These are phyloP conservation scores for Triticum dicoccoides DNA, from an alignment of 176 grass and related monocot species.

Conservation along the genomic window DNA sequence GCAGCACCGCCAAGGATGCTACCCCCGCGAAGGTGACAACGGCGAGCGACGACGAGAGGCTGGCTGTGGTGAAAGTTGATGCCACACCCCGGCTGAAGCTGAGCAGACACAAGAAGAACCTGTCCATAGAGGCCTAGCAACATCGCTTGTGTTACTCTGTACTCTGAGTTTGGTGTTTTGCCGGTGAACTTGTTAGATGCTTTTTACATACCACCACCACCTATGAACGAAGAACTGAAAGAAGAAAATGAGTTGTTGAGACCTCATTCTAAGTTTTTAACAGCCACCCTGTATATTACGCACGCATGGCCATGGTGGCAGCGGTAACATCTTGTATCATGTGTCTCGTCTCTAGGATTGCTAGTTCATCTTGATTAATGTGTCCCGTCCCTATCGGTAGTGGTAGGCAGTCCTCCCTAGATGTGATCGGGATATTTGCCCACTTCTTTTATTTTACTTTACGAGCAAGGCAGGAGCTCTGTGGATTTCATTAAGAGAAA, in stretches of 20 bases:
- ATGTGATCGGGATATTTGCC: too few relatives aligned
- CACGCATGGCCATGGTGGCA: neutral
- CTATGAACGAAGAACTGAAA: neutral
- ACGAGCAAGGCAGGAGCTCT: too few relatives aligned
- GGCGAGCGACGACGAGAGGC: slow-evolving; percentile 8
- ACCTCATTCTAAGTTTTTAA: slow-evolving; percentile 11
- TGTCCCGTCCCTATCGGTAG: too few relatives aligned
- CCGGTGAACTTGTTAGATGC: neutral
- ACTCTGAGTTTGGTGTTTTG: neutral
- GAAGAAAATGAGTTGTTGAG: neutral
- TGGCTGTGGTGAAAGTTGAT: slow-evolving; percentile 31
- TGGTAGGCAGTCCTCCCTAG: too few relatives aligned
- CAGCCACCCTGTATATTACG: slow-evolving; percentile 7
- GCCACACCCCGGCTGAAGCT: slow-evolving; percentile 31
- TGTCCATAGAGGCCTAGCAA: slow-evolving; percentile 24
- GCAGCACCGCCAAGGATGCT: slow-evolving; percentile 34
- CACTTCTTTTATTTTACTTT: too few relatives aligned
- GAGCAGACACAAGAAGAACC: slow-evolving; percentile 41
- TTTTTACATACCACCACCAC: slow-evolving; percentile 9
- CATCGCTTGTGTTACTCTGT: neutral
- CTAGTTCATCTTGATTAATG: too few relatives aligned
- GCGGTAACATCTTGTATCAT: too few relatives aligned
- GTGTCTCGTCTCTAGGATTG: too few relatives aligned
- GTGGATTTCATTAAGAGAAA: too few relatives aligned
- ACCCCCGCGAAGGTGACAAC: neutral